phyloP scores from a whole-genome alignment of 2,329 filamentous ascomycete species.

The Fusarium lyarnte region DNA sequence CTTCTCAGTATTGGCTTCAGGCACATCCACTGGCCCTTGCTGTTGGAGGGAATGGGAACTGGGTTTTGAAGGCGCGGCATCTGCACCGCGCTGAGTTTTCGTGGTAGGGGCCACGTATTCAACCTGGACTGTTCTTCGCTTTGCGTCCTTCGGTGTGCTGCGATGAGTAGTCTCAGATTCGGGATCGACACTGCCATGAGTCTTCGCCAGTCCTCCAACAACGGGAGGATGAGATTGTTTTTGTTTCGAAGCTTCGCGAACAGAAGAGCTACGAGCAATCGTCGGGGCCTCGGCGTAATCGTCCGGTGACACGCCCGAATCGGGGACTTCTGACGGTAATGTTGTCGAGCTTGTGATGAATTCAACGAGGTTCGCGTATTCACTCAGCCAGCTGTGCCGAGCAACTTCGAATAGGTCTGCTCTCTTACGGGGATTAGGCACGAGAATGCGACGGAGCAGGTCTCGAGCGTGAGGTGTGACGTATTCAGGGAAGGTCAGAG shows the following conservation, averaged over 20 bases:
- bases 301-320: conserved; percentile 72
- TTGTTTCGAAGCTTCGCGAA: conserved; percentile 83
- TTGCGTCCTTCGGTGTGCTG: conserved; percentile 82
- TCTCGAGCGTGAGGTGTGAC: conserved; percentile 97
- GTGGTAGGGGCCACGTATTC: conserved; percentile 95
- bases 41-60: conserved; percentile 47
- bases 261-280: conserved; percentile 88
- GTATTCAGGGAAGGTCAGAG: conserved; percentile 97
- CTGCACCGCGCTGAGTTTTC: conserved; percentile 77
- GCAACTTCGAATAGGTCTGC: conserved; percentile 98
- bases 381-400: conserved; percentile 96
- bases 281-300: conserved; percentile 66
- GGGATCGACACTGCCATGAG: conserved; percentile 77
- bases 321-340: conserved; percentile 83
- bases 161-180: conserved; percentile 66
- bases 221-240: conserved; percentile 60
- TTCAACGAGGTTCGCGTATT: conserved; percentile 95
- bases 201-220: conserved; percentile 73
- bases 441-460: conserved; percentile 89
- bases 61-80: conserved; percentile 39
- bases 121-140: conserved; percentile 93
- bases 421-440: conserved; percentile 92
- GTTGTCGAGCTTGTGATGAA: conserved; percentile 98
- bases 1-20: conserved; percentile 59
- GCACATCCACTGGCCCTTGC: conserved; percentile 56